Evolutionary conservation across 2,329 filamentous ascomycete genomes (phyloP).

Genomic region (Fusarium pseudoanthophilum): DNA sequence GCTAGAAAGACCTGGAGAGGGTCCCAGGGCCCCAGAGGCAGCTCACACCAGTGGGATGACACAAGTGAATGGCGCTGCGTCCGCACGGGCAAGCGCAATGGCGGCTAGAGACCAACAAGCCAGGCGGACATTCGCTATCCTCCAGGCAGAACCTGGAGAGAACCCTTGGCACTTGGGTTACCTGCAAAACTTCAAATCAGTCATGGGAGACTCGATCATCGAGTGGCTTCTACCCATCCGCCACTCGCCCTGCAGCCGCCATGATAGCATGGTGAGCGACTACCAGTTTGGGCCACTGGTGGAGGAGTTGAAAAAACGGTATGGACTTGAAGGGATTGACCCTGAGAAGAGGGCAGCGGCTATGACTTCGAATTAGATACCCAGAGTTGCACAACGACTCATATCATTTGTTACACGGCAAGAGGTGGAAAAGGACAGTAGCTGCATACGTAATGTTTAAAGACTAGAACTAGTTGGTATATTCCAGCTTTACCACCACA

Average conservation of each 20-base stretch:
- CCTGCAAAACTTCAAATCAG: constrained; percentile 76
- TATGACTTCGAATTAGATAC: constrained; percentile 37
- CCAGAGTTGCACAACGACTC: constrained; percentile 26
- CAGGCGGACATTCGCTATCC: constrained; percentile 79
- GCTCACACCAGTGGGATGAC: constrained; percentile 4
- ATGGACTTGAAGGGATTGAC: constrained; percentile 37
- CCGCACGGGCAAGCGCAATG: constrained; percentile 25
- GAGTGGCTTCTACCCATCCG: constrained; percentile 87
- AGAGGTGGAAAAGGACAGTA: constrained; percentile 7
- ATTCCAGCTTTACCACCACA: neutral
- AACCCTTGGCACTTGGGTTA: constrained; percentile 87
- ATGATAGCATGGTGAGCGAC: constrained; percentile 72
- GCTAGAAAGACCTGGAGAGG: constrained; percentile 48
- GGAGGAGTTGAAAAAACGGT: constrained; percentile 61
- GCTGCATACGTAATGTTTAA: constrained; percentile 23
- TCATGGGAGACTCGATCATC: constrained; percentile 77
- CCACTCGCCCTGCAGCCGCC: constrained; percentile 77
- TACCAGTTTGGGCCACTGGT: constrained; percentile 75
- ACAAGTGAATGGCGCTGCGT: constrained; percentile 6
- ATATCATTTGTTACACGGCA: neutral
- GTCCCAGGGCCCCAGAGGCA: constrained; percentile 7
- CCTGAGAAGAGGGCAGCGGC: constrained; percentile 30
- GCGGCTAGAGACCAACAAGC: constrained; percentile 58
- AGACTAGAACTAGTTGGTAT: constrained; percentile 1
- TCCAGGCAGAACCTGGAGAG: constrained; percentile 77